Evolutionary conservation across 257 asterid genomes (phyloP).

Genomic region (Solanum chilense): DNA sequence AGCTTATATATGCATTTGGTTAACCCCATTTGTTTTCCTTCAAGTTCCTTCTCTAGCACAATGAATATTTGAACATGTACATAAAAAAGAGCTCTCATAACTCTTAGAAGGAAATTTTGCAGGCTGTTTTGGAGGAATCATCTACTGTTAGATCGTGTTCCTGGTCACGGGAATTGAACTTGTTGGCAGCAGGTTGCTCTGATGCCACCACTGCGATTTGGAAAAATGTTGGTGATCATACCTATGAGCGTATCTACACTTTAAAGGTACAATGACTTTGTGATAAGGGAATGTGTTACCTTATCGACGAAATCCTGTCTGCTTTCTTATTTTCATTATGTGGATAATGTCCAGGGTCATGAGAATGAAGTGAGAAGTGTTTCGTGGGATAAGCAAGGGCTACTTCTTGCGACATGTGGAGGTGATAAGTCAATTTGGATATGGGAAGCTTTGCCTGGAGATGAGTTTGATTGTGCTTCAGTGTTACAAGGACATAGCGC

Average conservation of each 20-base stretch:
- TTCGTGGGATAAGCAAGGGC: too few species aligned
- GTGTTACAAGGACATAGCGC: conserved; percentile 78
- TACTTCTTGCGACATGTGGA: conserved; percentile 71
- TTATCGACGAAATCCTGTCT: background rate
- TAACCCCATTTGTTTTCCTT: background rate
- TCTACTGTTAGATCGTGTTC: conserved; percentile 65
- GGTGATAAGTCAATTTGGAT: conserved; percentile 90
- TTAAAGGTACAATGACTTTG: conserved; percentile 41
- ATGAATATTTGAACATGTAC: background rate
- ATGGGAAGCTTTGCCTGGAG: conserved; percentile 73
- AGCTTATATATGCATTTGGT: background rate
- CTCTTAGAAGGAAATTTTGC: background rate
- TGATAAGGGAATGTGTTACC: background rate
- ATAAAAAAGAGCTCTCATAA: background rate
- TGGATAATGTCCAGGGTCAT: conserved; percentile 47
- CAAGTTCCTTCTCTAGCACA: background rate
- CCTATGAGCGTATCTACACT: conserved; percentile 52
- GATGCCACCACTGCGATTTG: conserved; percentile 82
- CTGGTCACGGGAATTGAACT: conserved; percentile 56
- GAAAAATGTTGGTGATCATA: conserved; percentile 51
- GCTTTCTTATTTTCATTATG: background rate
- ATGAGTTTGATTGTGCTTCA: conserved; percentile 61
- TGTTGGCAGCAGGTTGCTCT: conserved; percentile 72
- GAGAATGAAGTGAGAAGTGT: conserved; percentile 85
- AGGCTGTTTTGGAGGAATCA: conserved; percentile 83